Evolutionary conservation across 192 early-diverging fungal species (phyloP), one percentile per base, ranked within the genome.

Genomic region (Gorgonomyces haynaldii): DNA sequence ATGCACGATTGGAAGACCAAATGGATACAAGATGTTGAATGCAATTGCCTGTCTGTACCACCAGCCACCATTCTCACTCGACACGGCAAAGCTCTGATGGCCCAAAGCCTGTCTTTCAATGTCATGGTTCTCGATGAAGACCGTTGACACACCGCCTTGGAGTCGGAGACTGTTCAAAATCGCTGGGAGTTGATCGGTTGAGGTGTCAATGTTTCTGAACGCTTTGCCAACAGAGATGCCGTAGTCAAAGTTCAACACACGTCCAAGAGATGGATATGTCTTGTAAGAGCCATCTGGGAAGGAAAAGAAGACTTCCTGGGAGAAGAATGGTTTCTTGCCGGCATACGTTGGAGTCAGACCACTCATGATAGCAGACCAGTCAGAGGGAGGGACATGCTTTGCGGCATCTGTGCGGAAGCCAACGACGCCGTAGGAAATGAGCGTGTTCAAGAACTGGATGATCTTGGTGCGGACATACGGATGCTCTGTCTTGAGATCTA

Each of bases 171-270:
- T 35, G 6, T n/a, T 23, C 5, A 49, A 20, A 10, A 35, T 35
- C 4, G 22, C 13, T 9, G 21, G 23, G 13, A 49, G n/a, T 27
- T 35, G 31, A 15, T 49, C 46, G 4, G 21, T 24, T 1, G 46
- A 26, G 2, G 23, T 26, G 19, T 49, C 24, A 10, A 32, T 35
- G 19, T 49, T 49, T 23, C 46, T 20, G 15, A 49, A 49, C 4
- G 4, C 6, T 15, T 49, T 29, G 3, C 46, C 46, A 49, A 49
- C 19, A 17, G 15, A 23, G 31, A 13, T 19, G 27, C 23, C 37
- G 20, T 49, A 49, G 32, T 49, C 46, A 24, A 49, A 37, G 32
- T 49, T 49, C 22, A 49, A 37, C 3, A 49, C 21, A 21, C 46
- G 23, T 3, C 46, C 46, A 12, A 49, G 3, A n/a, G 17, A n/a